These are phyloP conservation scores for Hypoxylon sp. DNA, from an alignment of 2,329 filamentous ascomycete genomes.

Conservation along the genomic window DNA sequence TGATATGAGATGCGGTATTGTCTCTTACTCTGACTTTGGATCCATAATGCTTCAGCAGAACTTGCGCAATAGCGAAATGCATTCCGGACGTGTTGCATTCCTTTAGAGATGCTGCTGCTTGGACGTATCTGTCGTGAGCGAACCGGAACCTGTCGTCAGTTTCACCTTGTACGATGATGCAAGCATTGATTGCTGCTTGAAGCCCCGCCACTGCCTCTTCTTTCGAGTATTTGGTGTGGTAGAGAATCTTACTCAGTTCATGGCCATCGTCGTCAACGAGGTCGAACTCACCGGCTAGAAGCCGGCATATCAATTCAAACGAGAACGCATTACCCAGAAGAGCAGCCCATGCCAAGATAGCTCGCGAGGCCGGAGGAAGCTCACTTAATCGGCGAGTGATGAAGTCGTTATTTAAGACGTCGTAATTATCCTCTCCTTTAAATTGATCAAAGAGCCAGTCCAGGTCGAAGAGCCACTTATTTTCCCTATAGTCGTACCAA, in stretches of 20 bases:
- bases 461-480: constrained; percentile 86
- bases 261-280: constrained; percentile 64
- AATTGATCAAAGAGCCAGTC: constrained; percentile 91
- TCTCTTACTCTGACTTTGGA: constrained; percentile 76
- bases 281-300: constrained; percentile 82
- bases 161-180: constrained; percentile 84
- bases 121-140: constrained; percentile 87
- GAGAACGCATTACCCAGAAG: constrained; percentile 87
- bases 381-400: constrained; percentile 84
- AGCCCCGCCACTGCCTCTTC: constrained; percentile 81
- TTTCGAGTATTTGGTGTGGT: constrained; percentile 70
- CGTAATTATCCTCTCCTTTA: constrained; percentile 81
- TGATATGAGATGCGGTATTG: constrained; percentile 84
- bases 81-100: constrained; percentile 82
- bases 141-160: constrained; percentile 91
- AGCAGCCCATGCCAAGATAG: constrained; percentile 88
- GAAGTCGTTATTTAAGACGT: constrained; percentile 86
- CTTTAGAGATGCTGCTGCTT: constrained; percentile 78
- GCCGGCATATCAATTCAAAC: constrained; percentile 82
- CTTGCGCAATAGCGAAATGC: constrained; percentile 91
- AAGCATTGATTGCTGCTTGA: constrained; percentile 85
- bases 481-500: constrained; percentile 89
- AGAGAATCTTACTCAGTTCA: constrained; percentile 50
- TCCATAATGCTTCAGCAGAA: constrained; percentile 79
- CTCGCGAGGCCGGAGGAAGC: constrained; percentile 79